Conservation (phyloP, 2,329 filamentous ascomycete species). For the Rhynchosporium secalis region DNA sequence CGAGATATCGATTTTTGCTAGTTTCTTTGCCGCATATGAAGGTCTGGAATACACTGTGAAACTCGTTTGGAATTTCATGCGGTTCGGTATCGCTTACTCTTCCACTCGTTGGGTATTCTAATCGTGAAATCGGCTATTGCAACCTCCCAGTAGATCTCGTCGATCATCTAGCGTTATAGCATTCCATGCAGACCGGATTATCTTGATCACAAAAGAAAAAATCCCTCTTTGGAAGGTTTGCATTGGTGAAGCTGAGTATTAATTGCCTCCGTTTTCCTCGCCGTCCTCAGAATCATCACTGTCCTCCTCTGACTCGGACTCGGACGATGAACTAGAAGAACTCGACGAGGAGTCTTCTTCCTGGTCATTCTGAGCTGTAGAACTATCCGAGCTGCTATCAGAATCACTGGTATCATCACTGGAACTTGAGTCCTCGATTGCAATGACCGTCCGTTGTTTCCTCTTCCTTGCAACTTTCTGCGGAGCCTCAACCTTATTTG, state of each 20-base stretch:
- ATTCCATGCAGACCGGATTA: not conserved
- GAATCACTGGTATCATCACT: constrained; percentile 29
- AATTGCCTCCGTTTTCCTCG: constrained; percentile 14
- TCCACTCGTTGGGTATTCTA: constrained; percentile 8
- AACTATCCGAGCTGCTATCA: constrained; percentile 26
- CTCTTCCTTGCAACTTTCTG: constrained; percentile 49
- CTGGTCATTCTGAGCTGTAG: constrained; percentile 18
- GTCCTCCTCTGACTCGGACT: constrained; percentile 27
- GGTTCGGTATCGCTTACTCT: not conserved
- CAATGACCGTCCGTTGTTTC: constrained; percentile 45
- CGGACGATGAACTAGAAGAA: constrained; percentile 35
- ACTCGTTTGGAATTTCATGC: constrained; percentile 5
- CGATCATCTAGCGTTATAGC: not conserved
- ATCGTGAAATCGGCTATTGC: not conserved
- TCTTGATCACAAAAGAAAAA: not conserved
- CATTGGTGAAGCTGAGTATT: not conserved
- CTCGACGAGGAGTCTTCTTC: constrained; percentile 28
- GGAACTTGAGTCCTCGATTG: constrained; percentile 32
- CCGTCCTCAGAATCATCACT: constrained; percentile 30
- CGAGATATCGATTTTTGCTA: constrained; percentile 18
- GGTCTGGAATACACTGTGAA: not conserved
- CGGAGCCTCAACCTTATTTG: constrained; percentile 48
- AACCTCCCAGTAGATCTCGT: not conserved
- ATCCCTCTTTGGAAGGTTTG: not conserved
- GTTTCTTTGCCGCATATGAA: constrained; percentile 18